These are phyloP conservation scores for Capsicum rhomboideum DNA, from an alignment of 257 asterid genomes.

Conservation along the genomic window DNA sequence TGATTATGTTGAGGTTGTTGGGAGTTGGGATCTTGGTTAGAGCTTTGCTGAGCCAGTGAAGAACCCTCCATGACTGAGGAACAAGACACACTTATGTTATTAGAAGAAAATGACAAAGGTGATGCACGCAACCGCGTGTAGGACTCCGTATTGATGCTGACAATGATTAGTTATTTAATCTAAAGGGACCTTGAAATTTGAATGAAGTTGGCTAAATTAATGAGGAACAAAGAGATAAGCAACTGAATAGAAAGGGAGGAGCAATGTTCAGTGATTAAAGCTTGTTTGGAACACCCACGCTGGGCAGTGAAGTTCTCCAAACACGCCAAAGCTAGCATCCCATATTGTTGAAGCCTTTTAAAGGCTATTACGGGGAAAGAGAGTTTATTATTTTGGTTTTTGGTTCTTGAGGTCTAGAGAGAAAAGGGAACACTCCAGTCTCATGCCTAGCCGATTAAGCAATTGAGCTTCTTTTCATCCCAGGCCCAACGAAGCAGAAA, in stretches of 20 bases:
- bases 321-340: not conserved
- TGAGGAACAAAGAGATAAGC: not conserved
- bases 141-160: too few species aligned
- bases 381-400: not conserved
- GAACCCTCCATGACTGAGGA: too few species aligned
- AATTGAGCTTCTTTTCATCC: too few species aligned
- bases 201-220: not conserved
- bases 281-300: not conserved
- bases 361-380: not conserved
- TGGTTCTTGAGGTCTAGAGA: not conserved
- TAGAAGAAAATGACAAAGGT: too few species aligned
- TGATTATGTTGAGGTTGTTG: conserved; percentile 51
- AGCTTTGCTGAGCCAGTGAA: too few species aligned
- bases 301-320: not conserved
- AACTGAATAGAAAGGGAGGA: not conserved
- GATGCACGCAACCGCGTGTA: too few species aligned
- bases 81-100: too few species aligned
- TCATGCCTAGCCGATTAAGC: too few species aligned
- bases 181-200: not conserved
- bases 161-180: not conserved
- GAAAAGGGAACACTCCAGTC: not conserved
- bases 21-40: not conserved
- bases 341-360: not conserved
- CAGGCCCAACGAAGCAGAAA: too few species aligned
- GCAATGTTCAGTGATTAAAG: not conserved